These are phyloP conservation scores for Pyrenochaeta sp. DNA, from an alignment of 2,329 filamentous ascomycete species.

Conservation along the genomic window DNA sequence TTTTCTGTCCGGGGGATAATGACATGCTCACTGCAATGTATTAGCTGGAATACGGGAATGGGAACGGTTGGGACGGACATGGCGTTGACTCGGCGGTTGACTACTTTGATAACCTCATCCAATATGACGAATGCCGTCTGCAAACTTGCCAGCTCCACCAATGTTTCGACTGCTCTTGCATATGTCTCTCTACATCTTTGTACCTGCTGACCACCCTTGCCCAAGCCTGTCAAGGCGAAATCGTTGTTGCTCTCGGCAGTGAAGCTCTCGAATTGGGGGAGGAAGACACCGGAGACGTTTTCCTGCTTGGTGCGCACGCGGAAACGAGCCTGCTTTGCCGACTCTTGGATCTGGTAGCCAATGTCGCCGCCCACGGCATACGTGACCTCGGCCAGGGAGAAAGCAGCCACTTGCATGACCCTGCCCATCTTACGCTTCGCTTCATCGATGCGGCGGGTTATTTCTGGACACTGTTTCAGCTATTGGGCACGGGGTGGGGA, in stretches of 20 bases:
- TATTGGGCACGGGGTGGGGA: conserved; percentile 11
- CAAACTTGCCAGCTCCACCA: conserved; percentile 92
- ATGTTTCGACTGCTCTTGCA: conserved; percentile 89
- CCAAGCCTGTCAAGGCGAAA: conserved; percentile 93
- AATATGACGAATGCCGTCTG: conserved; percentile 98
- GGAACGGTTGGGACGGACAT: conserved; percentile 71
- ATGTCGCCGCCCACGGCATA: conserved; percentile 95
- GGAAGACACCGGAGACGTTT: conserved; percentile 95
- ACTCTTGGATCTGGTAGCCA: conserved; percentile 96
- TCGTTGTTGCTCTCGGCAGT: conserved; percentile 90
- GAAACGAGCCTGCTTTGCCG: conserved; percentile 90
- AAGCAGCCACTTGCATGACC: conserved; percentile 98
- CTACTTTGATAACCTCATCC: conserved; percentile 98
- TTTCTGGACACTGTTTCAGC: conserved; percentile 64
- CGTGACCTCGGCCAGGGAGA: conserved; percentile 95
- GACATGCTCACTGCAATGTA: conserved; percentile 73
- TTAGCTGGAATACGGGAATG: conserved; percentile 21
- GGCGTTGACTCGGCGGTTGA: conserved; percentile 96
- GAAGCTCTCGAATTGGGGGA: conserved; percentile 93
- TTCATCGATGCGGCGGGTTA: conserved; percentile 95
- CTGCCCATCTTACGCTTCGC: conserved; percentile 99
- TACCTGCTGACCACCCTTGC: conserved; percentile 96
- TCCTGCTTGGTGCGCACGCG: conserved; percentile 94
- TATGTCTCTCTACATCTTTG: conserved; percentile 96
- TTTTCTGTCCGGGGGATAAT: conserved; percentile 98